These are phyloP conservation scores for Panaeolus papilionaceus DNA, from an alignment of 768 basidiomycete genomes.

Conservation along the genomic window DNA sequence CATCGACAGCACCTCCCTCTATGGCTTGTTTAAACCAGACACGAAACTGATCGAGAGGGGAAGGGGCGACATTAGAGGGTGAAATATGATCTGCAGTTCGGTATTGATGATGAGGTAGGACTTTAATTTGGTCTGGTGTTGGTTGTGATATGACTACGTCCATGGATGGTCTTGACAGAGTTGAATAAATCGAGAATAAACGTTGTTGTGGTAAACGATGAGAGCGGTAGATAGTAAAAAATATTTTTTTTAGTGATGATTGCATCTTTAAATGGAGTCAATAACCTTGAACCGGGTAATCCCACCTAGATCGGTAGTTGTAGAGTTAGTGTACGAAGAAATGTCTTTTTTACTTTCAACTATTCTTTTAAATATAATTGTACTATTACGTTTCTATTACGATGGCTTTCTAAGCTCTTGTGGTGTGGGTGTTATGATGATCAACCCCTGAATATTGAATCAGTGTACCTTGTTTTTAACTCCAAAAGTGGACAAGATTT, in stretches of 20 bases:
- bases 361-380: too few species aligned
- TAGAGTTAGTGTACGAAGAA: too few species aligned
- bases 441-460: background rate
- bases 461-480: background rate
- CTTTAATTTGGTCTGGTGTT: constrained; percentile 60
- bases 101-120: constrained; percentile 83
- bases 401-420: too few species aligned
- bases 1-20: constrained; percentile 59
- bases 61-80: constrained; percentile 62
- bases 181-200: background rate
- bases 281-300: background rate
- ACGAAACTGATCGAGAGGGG: constrained; percentile 87
- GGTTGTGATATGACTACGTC: constrained; percentile 52
- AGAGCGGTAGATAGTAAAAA: background rate
- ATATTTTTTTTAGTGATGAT: background rate
- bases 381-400: too few species aligned
- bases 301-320: background rate
- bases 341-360: too few species aligned
- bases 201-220: background rate
- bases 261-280: background rate
- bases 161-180: constrained; percentile 31
- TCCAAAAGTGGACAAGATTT: constrained; percentile 15
- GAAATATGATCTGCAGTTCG: constrained; percentile 64
- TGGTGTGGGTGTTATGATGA: too few species aligned
- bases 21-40: constrained; percentile 81